Conservation (phyloP, 176 grass and related monocot genomes). For the Luzula sylvatica region DNA sequence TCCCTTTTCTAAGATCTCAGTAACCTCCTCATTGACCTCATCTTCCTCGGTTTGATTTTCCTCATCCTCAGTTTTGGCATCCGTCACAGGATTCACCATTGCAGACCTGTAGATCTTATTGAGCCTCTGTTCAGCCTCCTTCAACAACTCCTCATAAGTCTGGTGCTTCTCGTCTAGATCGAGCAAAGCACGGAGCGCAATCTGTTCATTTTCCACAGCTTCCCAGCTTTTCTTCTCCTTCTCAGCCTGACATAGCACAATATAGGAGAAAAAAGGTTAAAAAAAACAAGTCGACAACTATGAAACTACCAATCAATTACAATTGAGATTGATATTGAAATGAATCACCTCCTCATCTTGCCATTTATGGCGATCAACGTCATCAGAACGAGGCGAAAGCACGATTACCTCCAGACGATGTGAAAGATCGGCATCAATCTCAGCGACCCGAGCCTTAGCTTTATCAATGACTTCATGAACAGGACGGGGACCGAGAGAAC, state of each 20-base stretch:
- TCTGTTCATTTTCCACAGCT: slow-evolving; percentile 25
- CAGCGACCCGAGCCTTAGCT: slow-evolving; percentile 24
- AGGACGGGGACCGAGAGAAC: slow-evolving; percentile 37
- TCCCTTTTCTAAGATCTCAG: slow-evolving; percentile 44
- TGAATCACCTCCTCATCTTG: slow-evolving; percentile 11
- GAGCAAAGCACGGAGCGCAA: slow-evolving; percentile 32
- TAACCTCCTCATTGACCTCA: slow-evolving; percentile 54
- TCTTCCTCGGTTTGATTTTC: slow-evolving; percentile 11
- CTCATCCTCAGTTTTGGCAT: neutral
- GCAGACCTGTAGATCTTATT: slow-evolving; percentile 49
- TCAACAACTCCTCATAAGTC: slow-evolving; percentile 47
- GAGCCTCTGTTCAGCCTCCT: slow-evolving; percentile 54
- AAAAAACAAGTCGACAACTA: neutral
- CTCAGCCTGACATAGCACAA: neutral
- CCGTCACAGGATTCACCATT: slow-evolving; percentile 22
- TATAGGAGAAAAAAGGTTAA: neutral
- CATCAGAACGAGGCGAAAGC: no score
- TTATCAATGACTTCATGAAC: slow-evolving; percentile 64
- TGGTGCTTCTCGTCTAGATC: slow-evolving; percentile 70
- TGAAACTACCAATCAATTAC: neutral
- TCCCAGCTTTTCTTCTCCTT: neutral
- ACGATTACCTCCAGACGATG: slow-evolving; percentile 23
- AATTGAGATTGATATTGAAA: neutral
- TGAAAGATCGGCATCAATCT: slow-evolving; percentile 11
- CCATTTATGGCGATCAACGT: neutral